Evolutionary conservation across 1,139 yeast genomes (phyloP).

Genomic region (Yamadazyma spencermartinsiae): DNA sequence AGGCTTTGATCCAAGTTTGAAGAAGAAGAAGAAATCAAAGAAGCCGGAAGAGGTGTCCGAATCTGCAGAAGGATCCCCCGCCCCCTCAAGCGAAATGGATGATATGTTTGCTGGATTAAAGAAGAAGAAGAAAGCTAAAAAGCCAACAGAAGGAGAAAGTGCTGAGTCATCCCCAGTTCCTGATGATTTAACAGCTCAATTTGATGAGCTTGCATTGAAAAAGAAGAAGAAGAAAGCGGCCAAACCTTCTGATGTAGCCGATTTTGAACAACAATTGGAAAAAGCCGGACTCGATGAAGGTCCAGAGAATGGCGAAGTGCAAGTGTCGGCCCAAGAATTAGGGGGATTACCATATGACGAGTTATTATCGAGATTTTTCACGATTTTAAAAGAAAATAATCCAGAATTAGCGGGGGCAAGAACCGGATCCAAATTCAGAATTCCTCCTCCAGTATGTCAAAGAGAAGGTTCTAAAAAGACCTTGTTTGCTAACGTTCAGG

Average conservation of each 20-base stretch:
- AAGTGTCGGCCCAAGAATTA: slow-evolving; percentile 18
- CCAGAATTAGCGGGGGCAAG: slow-evolving; percentile 98
- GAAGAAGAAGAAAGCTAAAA: slow-evolving; percentile 53
- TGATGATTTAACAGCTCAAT: slow-evolving; percentile 61
- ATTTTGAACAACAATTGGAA: slow-evolving; percentile 87
- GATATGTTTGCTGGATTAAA: slow-evolving; percentile 57
- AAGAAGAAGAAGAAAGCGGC: slow-evolving; percentile 85
- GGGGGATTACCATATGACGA: slow-evolving; percentile 65
- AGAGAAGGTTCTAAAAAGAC: slow-evolving; percentile 98
- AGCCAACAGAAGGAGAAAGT: slow-evolving; percentile 32
- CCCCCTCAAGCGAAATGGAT: slow-evolving; percentile 37
- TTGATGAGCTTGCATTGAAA: slow-evolving; percentile 74
- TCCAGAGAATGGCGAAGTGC: slow-evolving; percentile 25
- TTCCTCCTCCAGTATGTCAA: slow-evolving; percentile 95
- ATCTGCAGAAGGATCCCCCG: slow-evolving; percentile 30
- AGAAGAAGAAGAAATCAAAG: slow-evolving; percentile 81
- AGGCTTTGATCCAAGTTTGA: slow-evolving; percentile 75
- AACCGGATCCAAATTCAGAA: slow-evolving; percentile 88
- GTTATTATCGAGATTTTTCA: slow-evolving; percentile 80
- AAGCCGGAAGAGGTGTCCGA: slow-evolving; percentile 43
- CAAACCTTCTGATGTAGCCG: slow-evolving; percentile 60
- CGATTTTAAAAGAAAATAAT: slow-evolving; percentile 83
- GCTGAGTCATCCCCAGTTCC: slow-evolving; percentile 37
- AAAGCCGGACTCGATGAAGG: slow-evolving; percentile 80
- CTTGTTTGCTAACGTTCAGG: slow-evolving; percentile 92